phyloP scores from a whole-genome alignment of 345 rosid species.

The Corchorus capsularis region DNA sequence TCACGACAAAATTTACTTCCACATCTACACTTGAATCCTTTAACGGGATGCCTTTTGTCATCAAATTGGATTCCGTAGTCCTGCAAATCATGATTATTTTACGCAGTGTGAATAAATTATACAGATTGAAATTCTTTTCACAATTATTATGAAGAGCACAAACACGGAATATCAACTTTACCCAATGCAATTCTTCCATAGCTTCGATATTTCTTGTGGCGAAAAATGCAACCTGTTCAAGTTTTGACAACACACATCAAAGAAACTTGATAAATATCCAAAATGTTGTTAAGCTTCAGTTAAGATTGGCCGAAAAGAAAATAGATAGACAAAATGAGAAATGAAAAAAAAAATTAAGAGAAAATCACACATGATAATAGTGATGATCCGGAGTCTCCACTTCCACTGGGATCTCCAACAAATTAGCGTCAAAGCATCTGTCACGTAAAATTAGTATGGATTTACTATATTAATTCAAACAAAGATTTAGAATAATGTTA shows the following conservation, averaged over 20 bases:
- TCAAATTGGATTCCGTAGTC: constrained; percentile 49
- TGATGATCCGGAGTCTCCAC: constrained; percentile 68
- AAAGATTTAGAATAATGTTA: too few species aligned
- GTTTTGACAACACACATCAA: not conserved
- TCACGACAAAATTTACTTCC: constrained; percentile 29
- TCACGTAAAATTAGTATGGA: not conserved
- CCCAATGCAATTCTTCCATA: constrained; percentile 46
- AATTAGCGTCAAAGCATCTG: constrained; percentile 56
- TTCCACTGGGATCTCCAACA: constrained; percentile 63
- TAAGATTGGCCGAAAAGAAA: not conserved
- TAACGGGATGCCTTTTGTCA: constrained; percentile 42
- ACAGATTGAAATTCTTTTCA: not conserved
- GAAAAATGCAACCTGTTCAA: constrained; percentile 41
- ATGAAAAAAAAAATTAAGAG: not conserved
- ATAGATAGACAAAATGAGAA: not conserved
- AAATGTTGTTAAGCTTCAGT: too few species aligned
- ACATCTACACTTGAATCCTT: constrained; percentile 42
- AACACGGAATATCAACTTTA: constrained; percentile 12
- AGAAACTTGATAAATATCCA: not conserved
- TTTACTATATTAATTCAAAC: too few species aligned
- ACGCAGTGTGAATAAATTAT: not conserved
- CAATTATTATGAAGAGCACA: not conserved
- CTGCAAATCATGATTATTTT: constrained; percentile 24
- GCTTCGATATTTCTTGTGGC: constrained; percentile 33
- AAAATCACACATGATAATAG: constrained; percentile 56